Conservation (phyloP, 164 flowering plant genomes). For the Magnolia kwangsiensis region DNA sequence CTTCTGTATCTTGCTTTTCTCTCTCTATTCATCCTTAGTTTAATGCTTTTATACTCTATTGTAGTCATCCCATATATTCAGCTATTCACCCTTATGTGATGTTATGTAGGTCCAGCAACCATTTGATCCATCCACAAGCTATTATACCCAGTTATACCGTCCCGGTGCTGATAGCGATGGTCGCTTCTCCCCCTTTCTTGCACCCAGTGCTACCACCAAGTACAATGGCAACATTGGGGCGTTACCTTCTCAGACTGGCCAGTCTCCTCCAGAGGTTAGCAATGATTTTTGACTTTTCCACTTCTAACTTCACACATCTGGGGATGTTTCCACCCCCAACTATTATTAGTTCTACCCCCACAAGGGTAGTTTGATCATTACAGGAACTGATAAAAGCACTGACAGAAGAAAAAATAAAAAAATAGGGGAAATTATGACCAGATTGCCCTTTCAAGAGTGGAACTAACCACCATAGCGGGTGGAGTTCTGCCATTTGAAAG, state of each 20-base stretch:
- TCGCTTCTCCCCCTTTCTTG: constrained; percentile 68
- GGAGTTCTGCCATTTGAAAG: not conserved
- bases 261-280: constrained; percentile 70
- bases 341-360: not conserved
- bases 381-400: not conserved
- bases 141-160: constrained; percentile 70
- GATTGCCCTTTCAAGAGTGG: too few relatives aligned
- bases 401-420: too few relatives aligned
- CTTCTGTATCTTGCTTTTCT: not conserved
- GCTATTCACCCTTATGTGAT: not conserved
- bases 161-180: constrained; percentile 69
- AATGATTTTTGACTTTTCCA: not conserved
- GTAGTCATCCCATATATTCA: not conserved
- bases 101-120: constrained; percentile 57
- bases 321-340: not conserved
- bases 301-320: not conserved
- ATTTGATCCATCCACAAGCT: constrained; percentile 58
- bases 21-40: not conserved
- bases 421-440: too few relatives aligned
- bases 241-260: constrained; percentile 57
- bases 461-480: too few relatives aligned
- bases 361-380: not conserved
- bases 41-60: not conserved
- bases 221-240: constrained; percentile 65
- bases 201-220: constrained; percentile 56